A percentile compares a stretch with the other conserved stretches of the same genome.
These are phyloP conservation scores for Kandelia obovata DNA, from an alignment of 345 rosid genomes.

Conservation along the genomic window DNA sequence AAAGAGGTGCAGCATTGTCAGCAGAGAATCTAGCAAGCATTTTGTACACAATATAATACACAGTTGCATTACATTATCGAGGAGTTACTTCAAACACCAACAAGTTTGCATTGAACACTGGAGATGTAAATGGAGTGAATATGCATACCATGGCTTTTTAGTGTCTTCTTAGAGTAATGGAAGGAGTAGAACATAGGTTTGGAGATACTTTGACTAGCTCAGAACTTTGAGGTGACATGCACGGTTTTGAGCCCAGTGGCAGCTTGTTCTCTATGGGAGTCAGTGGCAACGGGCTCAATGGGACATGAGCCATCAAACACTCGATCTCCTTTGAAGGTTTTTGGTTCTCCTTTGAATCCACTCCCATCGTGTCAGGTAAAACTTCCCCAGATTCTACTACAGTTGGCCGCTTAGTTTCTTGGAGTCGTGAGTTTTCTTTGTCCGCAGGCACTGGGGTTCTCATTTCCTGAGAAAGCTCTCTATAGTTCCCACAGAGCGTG, in stretches of 20 bases:
- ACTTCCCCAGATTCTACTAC: slow-evolving; percentile 14
- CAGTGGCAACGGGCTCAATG: slow-evolving; percentile 44
- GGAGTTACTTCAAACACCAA: background rate
- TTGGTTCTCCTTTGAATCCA: slow-evolving; percentile 49
- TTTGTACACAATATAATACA: background rate
- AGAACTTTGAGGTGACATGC: background rate
- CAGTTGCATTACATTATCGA: background rate
- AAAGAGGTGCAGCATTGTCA: too few species aligned
- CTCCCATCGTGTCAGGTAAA: slow-evolving; percentile 5
- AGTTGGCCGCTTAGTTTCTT: background rate
- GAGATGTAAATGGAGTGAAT: slow-evolving; percentile 10
- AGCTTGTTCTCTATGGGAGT: slow-evolving; percentile 59
- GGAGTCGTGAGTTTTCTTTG: slow-evolving; percentile 17
- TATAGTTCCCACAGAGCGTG: slow-evolving; percentile 86
- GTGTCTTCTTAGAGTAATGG: slow-evolving; percentile 40
- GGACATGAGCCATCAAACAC: slow-evolving; percentile 24
- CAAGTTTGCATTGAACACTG: slow-evolving; percentile 2
- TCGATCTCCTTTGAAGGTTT: slow-evolving; percentile 34
- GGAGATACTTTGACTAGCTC: slow-evolving; percentile 33
- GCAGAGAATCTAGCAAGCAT: too few species aligned
- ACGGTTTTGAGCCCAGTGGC: slow-evolving; percentile 33
- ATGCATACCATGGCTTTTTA: slow-evolving; percentile 6
- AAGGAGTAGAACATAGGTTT: slow-evolving; percentile 56
- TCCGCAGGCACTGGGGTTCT: slow-evolving; percentile 35
- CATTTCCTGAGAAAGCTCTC: slow-evolving; percentile 70